Percentiles rank a stretch among this genome's conserved stretches.
Conservation (phyloP, 805 yeast genomes). For the Wickerhamomyces ciferrii region DNA sequence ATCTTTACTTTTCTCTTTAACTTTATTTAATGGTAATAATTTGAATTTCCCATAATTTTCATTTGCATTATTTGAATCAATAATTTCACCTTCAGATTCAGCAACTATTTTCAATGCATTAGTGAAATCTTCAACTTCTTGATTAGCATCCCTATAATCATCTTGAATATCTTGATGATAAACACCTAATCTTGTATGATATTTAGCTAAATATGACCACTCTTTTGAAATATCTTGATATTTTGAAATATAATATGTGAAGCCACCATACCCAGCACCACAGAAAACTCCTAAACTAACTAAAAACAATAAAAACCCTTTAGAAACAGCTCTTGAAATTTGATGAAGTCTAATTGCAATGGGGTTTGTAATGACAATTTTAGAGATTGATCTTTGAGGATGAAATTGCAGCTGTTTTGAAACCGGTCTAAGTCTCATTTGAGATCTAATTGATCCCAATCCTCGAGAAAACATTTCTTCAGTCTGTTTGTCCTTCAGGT, state of each 20-base stretch:
- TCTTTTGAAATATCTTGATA: constrained; percentile 8
- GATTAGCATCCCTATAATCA: constrained; percentile 28
- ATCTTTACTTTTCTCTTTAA: constrained; percentile 21
- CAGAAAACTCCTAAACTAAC: constrained; percentile 5
- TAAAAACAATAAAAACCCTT: constrained; percentile 12
- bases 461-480: neutral
- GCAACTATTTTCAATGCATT: constrained; percentile 26
- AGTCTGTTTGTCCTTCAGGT: neutral
- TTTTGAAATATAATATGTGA: constrained; percentile 5
- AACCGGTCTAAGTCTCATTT: neutral
- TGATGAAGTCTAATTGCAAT: constrained; percentile 4
- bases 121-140: constrained; percentile 18
- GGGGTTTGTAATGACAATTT: constrained; percentile 4
- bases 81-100: constrained; percentile 21
- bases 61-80: constrained; percentile 9
- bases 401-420: neutral
- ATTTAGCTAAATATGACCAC: constrained; percentile 3
- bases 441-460: neutral
- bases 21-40: constrained; percentile 16
- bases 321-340: constrained; percentile 8
- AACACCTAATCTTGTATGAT: constrained; percentile 26
- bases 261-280: constrained; percentile 3
- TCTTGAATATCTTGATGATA: constrained; percentile 31
- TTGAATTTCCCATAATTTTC: constrained; percentile 15
- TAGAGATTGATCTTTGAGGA: neutral